Evolutionary conservation across 2,329 filamentous ascomycete species (phyloP), one percentile per base, ranked within the genome.

Genomic region (Colletotrichum sp.): DNA sequence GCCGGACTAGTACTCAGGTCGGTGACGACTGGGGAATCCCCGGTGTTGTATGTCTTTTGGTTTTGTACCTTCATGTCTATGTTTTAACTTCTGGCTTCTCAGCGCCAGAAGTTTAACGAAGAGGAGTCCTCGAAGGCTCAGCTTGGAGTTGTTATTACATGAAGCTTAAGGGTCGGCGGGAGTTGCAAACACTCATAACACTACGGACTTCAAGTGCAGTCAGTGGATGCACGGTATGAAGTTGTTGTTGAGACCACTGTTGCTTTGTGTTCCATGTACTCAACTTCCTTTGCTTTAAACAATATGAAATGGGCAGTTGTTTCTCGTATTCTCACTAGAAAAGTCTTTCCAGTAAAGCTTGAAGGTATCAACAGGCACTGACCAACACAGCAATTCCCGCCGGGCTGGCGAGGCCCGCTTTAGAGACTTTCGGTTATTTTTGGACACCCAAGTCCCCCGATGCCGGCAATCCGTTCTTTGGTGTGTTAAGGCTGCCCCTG

Each of bases 1-100:
- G 68, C 68, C 69, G 69, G 69, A 77, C 49, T 72, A 77, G 76
- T 77, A 76, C 59, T 67, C 44, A 61, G 59, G 76, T 77, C 72
- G 76, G 72, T 76, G 72, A 75, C 72, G 67, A 77, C 65, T 59
- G 44, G 72, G 64, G 76, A 76, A 77, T 75, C 34, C 76, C 66
- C 55, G 72, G 70, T 76, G 69, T 76, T 76, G 76, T 73, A 78
- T 76, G 67, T 72, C 44, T 62, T n/a, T 11, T 6, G 0, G 0
- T 49, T 49, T 49, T 22, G 7, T 2, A n/a, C 5, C 39, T 11
- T 2, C 8, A 44, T 44, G 39, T n/a, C 39, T 44, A n/a, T n/a
- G n/a, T 44, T 44, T n/a, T 8, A 44, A 11, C 19, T 44, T n/a
- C 5, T n/a, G 19, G 5, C 39, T 44, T n/a, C n/a, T n/a, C n/a